Evolutionary conservation across 2,329 filamentous ascomycete species (phyloP), one percentile per base, ranked within the genome.

Genomic region (Xylariaceae sp.): DNA sequence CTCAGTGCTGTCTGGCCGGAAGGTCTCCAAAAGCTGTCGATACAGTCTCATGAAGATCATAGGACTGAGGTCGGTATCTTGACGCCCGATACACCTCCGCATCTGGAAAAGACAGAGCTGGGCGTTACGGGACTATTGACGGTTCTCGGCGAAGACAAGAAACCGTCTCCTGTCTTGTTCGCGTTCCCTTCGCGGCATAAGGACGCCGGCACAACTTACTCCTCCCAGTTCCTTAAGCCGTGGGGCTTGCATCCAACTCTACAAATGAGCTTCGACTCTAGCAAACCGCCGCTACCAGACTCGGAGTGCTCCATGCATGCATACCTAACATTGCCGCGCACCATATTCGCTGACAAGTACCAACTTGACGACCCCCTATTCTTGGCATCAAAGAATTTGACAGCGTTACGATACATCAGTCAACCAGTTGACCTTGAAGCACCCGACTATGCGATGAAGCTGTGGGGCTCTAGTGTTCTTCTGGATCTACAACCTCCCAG

Each of bases 361-460:
- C 91, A 96, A 73, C 82, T 97, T 61, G 80, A 78, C 23, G 89
- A 92, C 71, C 74, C 82, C 0, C 80, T 96, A 4, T 94, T 95
- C 75, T 81, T 96, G 35, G 74, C 84, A 2, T 92, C 90, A 0
- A 91, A 96, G 68, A 90, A 95, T 69, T 80, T 97, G 17, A 78
- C 81, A 2, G 78, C 82, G 1, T 76, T 95, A 47, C 85, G 81
- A 50, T 84, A 88, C 64, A 81, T 90, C 11, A 86, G 85, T 30
- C 83, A 89, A 10, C 89, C 90, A 17, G 89, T 92, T 5, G 92
- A 97, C 66, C 86, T 97, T 56, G 93, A 97, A 76, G 92, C 91
- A 0, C 93, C 93, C 1, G 88, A 88, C 67, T 97, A 95, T 78
- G 84, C 87, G 1, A 81, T 91, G 35, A 71, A 81, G 5, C 74